These are phyloP conservation scores for Exutisphaerella laricina DNA, from an alignment of 2,329 filamentous ascomycete species.

Conservation along the genomic window DNA sequence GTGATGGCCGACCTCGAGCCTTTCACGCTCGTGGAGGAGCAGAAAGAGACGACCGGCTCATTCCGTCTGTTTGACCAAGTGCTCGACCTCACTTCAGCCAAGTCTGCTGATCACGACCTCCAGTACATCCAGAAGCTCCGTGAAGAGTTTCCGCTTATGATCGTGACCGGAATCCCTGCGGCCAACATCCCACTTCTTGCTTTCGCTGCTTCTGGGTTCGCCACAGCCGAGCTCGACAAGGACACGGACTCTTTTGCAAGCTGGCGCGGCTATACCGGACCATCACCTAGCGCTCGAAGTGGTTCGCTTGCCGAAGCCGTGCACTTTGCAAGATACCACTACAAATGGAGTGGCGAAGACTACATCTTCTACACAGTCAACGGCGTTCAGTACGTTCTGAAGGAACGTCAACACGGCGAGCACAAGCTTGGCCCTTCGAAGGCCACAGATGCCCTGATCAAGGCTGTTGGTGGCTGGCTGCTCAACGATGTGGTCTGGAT, in stretches of 20 bases:
- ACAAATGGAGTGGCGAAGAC: slow-evolving; percentile 35
- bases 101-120: slow-evolving; percentile 36
- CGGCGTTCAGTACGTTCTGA: slow-evolving; percentile 39
- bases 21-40: slow-evolving; percentile 8
- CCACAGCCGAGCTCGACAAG: slow-evolving; percentile 35
- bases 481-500: slow-evolving; percentile 38
- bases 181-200: slow-evolving; percentile 36
- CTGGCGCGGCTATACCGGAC: slow-evolving; percentile 35
- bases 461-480: slow-evolving; percentile 30
- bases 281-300: slow-evolving; percentile 27
- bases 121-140: slow-evolving; percentile 37
- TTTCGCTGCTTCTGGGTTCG: slow-evolving; percentile 41
- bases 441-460: slow-evolving; percentile 36
- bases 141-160: slow-evolving; percentile 34
- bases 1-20: slow-evolving; percentile 4
- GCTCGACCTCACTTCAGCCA: slow-evolving; percentile 32
- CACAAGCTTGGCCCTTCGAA: slow-evolving; percentile 32
- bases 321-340: slow-evolving; percentile 39
- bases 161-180: slow-evolving; percentile 36
- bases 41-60: background rate
- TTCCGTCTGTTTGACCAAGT: slow-evolving; percentile 36
- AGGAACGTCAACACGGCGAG: slow-evolving; percentile 34
- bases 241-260: slow-evolving; percentile 35
- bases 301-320: slow-evolving; percentile 35
- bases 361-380: slow-evolving; percentile 38